phyloP scores from a whole-genome alignment of 164 flowering plant species.

The Nelumbo lutea region DNA sequence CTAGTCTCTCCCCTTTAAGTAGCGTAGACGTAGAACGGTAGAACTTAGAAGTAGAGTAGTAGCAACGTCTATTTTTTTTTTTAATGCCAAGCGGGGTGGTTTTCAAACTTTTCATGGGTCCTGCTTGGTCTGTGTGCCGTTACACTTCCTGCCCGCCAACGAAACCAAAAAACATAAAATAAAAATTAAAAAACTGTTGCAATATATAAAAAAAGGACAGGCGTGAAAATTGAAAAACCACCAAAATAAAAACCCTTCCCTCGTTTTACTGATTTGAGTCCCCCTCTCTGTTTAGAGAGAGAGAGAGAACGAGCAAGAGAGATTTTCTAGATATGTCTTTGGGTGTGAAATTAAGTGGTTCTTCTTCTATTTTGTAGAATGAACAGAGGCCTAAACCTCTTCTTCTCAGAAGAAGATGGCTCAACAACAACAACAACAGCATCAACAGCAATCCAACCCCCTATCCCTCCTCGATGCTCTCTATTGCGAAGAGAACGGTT shows the following conservation, averaged over 20 bases:
- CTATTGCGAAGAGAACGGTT: conserved; percentile 53
- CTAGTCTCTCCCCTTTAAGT: no score
- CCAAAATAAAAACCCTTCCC: neutral
- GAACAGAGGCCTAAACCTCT: conserved; percentile 29
- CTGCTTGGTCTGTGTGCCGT: conserved; percentile 14
- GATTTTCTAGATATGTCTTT: conserved; percentile 7
- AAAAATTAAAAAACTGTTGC: conserved; percentile 1
- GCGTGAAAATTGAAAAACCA: conserved; percentile 14
- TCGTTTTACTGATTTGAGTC: conserved; percentile 1
- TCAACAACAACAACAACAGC: conserved; percentile 9
- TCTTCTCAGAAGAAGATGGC: conserved; percentile 58
- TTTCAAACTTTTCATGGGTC: no score
- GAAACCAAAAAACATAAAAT: neutral
- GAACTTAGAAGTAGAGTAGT: no score
- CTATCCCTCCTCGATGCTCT: conserved; percentile 39
- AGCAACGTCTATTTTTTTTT: no score
- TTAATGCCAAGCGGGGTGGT: no score
- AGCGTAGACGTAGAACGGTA: no score
- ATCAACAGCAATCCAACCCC: conserved; percentile 6
- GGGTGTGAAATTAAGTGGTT: conserved; percentile 6
- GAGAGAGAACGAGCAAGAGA: conserved; percentile 16
- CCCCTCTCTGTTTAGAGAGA: neutral
- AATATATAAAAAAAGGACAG: conserved; percentile 17
- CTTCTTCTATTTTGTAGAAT: conserved; percentile 13
- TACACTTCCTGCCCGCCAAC: conserved; percentile 19